These are phyloP conservation scores for Pouteria campechiana DNA, from an alignment of 179 eudicot genomes.

Conservation along the genomic window DNA sequence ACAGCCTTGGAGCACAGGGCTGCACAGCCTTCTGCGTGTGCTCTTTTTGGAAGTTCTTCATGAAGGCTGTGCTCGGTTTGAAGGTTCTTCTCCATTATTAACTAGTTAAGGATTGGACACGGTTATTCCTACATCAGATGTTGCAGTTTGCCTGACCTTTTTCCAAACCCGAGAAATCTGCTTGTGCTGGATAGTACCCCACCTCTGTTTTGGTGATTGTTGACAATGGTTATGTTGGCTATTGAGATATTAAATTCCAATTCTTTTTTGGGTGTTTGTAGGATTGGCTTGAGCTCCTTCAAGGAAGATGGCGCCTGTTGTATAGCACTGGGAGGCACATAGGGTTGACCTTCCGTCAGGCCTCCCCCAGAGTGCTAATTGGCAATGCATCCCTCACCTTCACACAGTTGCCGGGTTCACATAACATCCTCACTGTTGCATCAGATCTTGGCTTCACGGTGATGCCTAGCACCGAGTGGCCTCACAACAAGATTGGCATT, in stretches of 20 bases:
- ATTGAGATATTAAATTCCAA: neutral
- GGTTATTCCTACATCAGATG: too few species aligned
- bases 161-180: too few species aligned
- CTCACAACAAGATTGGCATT: conserved; percentile 60
- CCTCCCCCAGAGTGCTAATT: conserved; percentile 55
- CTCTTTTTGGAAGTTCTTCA: too few species aligned
- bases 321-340: conserved; percentile 80
- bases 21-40: too few species aligned
- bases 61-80: too few species aligned
- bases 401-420: conserved; percentile 19
- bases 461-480: conserved; percentile 50
- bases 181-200: too few species aligned
- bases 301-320: conserved; percentile 91
- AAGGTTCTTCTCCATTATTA: too few species aligned
- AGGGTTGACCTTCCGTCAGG: conserved; percentile 77
- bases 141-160: too few species aligned
- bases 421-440: conserved; percentile 28
- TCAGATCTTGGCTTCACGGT: conserved; percentile 47
- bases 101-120: too few species aligned
- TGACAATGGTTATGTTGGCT: too few species aligned
- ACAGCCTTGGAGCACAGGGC: too few species aligned
- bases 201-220: too few species aligned
- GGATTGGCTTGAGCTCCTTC: conserved; percentile 69
- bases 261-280: conserved; percentile 17
- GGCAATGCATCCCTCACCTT: conserved; percentile 44